Conservation (phyloP, 345 rosid genomes). For the Brassica nigra region DNA sequence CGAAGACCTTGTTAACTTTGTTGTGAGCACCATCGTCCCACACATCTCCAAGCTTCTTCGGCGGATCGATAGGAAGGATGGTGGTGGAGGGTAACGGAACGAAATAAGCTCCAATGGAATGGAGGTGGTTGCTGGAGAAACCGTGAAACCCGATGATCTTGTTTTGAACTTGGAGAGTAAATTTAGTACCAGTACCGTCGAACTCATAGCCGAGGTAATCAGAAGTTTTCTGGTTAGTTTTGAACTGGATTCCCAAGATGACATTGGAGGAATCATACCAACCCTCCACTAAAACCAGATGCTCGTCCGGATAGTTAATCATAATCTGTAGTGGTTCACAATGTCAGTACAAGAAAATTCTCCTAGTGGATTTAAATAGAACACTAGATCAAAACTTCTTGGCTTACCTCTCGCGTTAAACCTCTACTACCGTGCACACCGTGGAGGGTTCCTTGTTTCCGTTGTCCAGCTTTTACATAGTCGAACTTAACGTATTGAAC, state of each 20-base stretch:
- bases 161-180: conserved; percentile 16
- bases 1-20: conserved; percentile 21
- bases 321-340: conserved; percentile 1
- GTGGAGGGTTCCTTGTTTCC: neutral
- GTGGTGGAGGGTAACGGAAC: conserved; percentile 1
- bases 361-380: neutral
- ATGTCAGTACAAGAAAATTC: neutral
- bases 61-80: neutral
- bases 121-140: neutral
- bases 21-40: conserved; percentile 39
- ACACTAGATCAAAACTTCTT: neutral
- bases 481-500: conserved; percentile 22
- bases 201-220: conserved; percentile 12
- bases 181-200: neutral
- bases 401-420: conserved; percentile 1
- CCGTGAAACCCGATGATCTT: conserved; percentile 41
- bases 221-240: conserved; percentile 30
- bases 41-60: conserved; percentile 26
- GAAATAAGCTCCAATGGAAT: conserved; percentile 38
- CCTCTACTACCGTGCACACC: conserved; percentile 1
- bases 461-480: conserved; percentile 30
- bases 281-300: conserved; percentile 28
- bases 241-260: conserved; percentile 25
- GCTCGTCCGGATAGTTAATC: conserved; percentile 25
- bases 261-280: conserved; percentile 24